phyloP scores from a whole-genome alignment of 345 rosid species.

The Aurinia saxatilis region DNA sequence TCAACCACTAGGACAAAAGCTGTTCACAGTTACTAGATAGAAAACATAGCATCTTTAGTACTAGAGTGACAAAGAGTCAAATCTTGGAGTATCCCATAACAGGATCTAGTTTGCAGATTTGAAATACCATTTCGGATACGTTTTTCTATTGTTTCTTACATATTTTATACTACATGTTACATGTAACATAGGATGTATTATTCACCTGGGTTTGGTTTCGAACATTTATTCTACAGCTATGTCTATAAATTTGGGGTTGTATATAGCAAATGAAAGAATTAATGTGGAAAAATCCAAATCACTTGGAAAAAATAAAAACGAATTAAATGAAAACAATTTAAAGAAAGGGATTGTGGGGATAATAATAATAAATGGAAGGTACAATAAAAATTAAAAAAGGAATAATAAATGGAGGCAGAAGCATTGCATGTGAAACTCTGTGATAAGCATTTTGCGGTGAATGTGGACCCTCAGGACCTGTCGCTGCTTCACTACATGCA shows the following conservation, averaged over 20 bases:
- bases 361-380: neutral
- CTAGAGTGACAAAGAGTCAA: neutral
- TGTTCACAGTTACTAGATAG: no score
- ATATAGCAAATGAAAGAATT: neutral
- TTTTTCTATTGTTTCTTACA: neutral
- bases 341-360: constrained; percentile 14
- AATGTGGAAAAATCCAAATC: constrained; percentile 2
- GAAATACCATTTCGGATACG: neutral
- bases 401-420: constrained; percentile 14
- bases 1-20: no score
- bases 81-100: neutral
- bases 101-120: neutral
- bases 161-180: neutral
- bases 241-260: neutral
- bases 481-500: constrained; percentile 21
- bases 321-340: constrained; percentile 16
- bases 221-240: constrained; percentile 8
- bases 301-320: constrained; percentile 1
- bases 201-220: neutral
- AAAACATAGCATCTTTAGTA: neutral
- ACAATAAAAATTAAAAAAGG: neutral
- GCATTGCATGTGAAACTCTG: constrained; percentile 31
- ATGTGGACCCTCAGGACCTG: constrained; percentile 23
- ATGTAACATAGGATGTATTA: neutral
- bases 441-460: constrained; percentile 26